Evolutionary conservation across 352 stramenopile species (phyloP).

Genomic region (Thraustochytrium sp.): DNA sequence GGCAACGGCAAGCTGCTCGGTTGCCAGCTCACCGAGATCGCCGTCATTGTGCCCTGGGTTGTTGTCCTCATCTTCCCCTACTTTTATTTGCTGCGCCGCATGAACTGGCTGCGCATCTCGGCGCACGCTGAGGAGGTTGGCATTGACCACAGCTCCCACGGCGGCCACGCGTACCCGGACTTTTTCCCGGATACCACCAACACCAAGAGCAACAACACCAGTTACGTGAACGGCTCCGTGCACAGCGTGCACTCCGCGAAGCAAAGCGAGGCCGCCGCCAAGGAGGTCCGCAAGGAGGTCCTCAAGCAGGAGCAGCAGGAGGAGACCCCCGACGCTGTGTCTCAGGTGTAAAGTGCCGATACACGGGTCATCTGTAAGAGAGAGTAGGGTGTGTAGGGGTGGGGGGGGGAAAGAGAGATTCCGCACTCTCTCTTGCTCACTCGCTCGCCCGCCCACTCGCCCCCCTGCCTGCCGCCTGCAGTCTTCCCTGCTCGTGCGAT

Average conservation of each 20-base stretch:
- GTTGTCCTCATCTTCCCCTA: slow-evolving; percentile 21
- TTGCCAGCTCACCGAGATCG: slow-evolving; percentile 39
- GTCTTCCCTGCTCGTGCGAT: too few relatives aligned
- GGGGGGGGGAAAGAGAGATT: too few relatives aligned
- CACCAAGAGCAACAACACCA: not conserved
- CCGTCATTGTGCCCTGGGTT: slow-evolving; percentile 28
- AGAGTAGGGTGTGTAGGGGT: too few relatives aligned
- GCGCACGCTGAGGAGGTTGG: slow-evolving; percentile 5
- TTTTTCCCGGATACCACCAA: not conserved
- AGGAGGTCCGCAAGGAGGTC: not conserved
- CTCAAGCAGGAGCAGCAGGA: not conserved
- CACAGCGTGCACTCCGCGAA: not conserved
- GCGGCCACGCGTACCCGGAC: slow-evolving; percentile 25
- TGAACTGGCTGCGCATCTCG: slow-evolving; percentile 23
- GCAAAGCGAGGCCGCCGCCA: not conserved
- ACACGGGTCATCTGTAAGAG: too few relatives aligned
- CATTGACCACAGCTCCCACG: slow-evolving; percentile 30
- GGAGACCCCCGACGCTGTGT: too few relatives aligned
- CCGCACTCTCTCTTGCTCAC: too few relatives aligned
- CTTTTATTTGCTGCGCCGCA: slow-evolving; percentile 10
- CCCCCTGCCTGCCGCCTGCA: too few relatives aligned
- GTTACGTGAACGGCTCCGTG: not conserved
- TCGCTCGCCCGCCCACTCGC: too few relatives aligned
- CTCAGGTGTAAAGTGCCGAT: too few relatives aligned
- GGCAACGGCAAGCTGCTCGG: slow-evolving; percentile 34